Evolutionary conservation across 176 grass and related monocot genomes (phyloP), one percentile per base, ranked within the genome.

Genomic region (Eragrostis nindensis): DNA sequence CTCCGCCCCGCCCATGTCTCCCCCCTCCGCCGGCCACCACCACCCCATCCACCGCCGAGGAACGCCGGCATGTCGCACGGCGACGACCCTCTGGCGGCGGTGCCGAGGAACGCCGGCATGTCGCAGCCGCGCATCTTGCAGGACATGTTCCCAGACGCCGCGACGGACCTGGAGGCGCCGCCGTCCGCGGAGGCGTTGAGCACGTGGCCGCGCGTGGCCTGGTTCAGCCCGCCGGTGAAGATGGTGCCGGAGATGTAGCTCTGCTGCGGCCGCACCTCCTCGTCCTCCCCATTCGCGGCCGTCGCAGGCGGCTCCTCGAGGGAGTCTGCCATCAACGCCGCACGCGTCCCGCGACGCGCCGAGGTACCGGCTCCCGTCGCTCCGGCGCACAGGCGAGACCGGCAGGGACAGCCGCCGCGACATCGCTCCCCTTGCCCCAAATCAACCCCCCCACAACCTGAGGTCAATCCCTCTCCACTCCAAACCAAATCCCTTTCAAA

Each of bases 221-320:
- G 86, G 70, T 99, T 99, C n/a, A 99, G 88, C 15, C 96, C 96
- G 27, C 96, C 96, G 65, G 96, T 98, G 88, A 98, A 98, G 86
- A 98, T 91, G 42, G 92, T 95, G 6, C 88, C 90, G 0, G 92
- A 91, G 74, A 95, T 91, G 79, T 89, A 98, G 84, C 95, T 94
- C 88, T 84, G 47, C 69, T 91, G 82, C 30, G 83, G 39, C 4
- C 21, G 75, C 18, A 69, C 75, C 74, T 80, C 74, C 1, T 42
- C 47, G 5, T 53, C 57, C n/a, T n/a, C n/a, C n/a, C n/a, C n/a
- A n/a, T n/a, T n/a, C 7, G 9, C 64, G 0, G 22, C 14, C 0
- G 70, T 7, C 12, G 74, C 48, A n/a, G 22, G 44, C 27, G 39
- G 21, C 0, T 2, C 77, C 12, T 8, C 46, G 22, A 1, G 0